Conservation (phyloP, 257 asterid species). For the Misopates orontium region DNA sequence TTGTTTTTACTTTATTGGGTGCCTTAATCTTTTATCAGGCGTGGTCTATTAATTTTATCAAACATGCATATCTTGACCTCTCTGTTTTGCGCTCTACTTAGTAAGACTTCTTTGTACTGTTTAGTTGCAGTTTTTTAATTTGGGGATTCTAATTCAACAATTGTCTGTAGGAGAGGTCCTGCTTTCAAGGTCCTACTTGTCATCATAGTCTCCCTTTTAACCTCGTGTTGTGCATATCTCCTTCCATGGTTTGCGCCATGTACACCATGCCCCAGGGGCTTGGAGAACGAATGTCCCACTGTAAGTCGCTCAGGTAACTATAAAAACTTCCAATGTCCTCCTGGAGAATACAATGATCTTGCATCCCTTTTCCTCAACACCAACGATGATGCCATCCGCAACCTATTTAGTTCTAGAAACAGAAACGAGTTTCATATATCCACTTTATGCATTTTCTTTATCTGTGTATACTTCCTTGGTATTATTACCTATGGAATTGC, state of each 20-base stretch:
- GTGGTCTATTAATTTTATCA: no score
- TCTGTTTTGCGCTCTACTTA: not conserved
- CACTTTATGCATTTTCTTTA: conserved; percentile 59
- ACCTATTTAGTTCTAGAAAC: conserved; percentile 56
- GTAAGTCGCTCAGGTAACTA: conserved; percentile 72
- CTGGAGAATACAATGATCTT: conserved; percentile 80
- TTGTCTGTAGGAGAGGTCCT: conserved; percentile 75
- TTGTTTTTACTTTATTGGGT: not conserved
- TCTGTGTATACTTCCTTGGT: conserved; percentile 64
- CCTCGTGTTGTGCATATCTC: conserved; percentile 79
- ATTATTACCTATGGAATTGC: conserved; percentile 89
- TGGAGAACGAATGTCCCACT: conserved; percentile 68
- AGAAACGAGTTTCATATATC: conserved; percentile 60
- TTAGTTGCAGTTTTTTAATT: conserved; percentile 26
- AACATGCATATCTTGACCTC: no score
- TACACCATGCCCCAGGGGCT: conserved; percentile 71
- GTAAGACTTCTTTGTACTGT: not conserved
- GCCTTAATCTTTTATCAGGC: no score
- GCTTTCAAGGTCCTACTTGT: conserved; percentile 72
- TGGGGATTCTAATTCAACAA: not conserved
- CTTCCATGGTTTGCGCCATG: conserved; percentile 82
- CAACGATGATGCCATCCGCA: conserved; percentile 91
- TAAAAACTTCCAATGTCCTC: conserved; percentile 74
- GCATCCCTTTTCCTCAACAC: conserved; percentile 92
- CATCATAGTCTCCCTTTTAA: conserved; percentile 58